Conservation (phyloP, 2,329 filamentous ascomycete species). For the Zymoseptoria brevis region DNA sequence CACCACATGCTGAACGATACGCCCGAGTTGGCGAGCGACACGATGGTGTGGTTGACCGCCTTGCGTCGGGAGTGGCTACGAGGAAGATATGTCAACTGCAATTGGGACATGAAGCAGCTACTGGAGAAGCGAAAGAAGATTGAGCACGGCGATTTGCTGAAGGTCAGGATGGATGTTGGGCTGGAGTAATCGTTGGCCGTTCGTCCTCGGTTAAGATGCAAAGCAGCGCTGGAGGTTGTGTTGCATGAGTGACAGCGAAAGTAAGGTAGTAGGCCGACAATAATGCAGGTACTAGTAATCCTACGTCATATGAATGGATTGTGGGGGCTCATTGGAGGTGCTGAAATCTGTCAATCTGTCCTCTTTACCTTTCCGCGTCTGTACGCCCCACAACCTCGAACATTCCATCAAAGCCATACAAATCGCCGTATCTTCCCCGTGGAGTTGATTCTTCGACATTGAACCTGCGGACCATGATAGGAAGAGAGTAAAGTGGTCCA, state of each 20-base stretch:
- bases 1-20: constrained; percentile 23
- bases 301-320: too few relatives aligned
- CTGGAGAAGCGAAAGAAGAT: constrained; percentile 29
- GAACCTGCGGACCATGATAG: background rate
- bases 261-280: too few relatives aligned
- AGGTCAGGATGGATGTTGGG: constrained; percentile 23
- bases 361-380: background rate
- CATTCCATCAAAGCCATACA: background rate
- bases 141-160: constrained; percentile 30
- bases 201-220: too few relatives aligned
- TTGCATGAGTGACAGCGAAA: too few relatives aligned
- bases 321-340: background rate
- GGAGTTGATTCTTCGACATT: background rate
- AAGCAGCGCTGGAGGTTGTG: too few relatives aligned
- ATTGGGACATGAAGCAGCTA: constrained; percentile 35
- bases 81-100: constrained; percentile 32
- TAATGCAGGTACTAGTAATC: too few relatives aligned
- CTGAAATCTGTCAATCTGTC: background rate
- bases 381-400: background rate
- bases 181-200: constrained; percentile 4
- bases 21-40: constrained; percentile 26
- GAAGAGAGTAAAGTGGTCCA: background rate
- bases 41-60: constrained; percentile 28
- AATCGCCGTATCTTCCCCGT: background rate
- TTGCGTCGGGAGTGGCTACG: constrained; percentile 33